Evolutionary conservation across 257 asterid genomes (phyloP).

Genomic region (Capsicum chinense): DNA sequence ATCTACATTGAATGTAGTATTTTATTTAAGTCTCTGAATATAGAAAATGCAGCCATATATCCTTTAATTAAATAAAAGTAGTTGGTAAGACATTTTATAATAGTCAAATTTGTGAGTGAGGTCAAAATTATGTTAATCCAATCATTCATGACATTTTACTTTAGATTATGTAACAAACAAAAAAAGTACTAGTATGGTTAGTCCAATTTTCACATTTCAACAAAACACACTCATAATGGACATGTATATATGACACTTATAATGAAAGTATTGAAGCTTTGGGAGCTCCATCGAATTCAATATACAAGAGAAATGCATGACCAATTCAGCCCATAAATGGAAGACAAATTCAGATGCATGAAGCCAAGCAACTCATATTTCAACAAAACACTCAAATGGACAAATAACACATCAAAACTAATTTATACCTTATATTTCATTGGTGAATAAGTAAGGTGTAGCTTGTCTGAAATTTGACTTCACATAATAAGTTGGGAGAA

Average conservation of each 20-base stretch:
- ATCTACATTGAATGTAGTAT: neutral
- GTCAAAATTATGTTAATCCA: neutral
- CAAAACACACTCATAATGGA: no score
- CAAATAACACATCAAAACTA: no score
- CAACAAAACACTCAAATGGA: no score
- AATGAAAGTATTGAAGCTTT: constrained; percentile 21
- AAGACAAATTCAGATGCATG: constrained; percentile 52
- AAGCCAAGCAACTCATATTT: constrained; percentile 4
- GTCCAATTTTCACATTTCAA: neutral
- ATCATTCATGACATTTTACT: neutral
- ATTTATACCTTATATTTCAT: no score
- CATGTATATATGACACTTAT: no score
- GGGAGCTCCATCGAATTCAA: constrained; percentile 58
- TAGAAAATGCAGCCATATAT: neutral
- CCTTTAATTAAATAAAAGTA: neutral
- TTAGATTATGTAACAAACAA: neutral
- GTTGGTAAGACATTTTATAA: neutral
- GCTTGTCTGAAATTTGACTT: no score
- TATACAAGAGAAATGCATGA: constrained; percentile 71
- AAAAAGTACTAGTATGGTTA: neutral
- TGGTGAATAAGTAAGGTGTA: no score
- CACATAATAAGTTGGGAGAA: no score
- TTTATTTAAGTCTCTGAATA: neutral
- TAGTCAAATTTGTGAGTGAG: neutral
- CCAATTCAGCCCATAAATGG: constrained; percentile 65